Evolutionary conservation across 73 alveolate genomes (phyloP).

Genomic region (Tetrahymena borealis): DNA sequence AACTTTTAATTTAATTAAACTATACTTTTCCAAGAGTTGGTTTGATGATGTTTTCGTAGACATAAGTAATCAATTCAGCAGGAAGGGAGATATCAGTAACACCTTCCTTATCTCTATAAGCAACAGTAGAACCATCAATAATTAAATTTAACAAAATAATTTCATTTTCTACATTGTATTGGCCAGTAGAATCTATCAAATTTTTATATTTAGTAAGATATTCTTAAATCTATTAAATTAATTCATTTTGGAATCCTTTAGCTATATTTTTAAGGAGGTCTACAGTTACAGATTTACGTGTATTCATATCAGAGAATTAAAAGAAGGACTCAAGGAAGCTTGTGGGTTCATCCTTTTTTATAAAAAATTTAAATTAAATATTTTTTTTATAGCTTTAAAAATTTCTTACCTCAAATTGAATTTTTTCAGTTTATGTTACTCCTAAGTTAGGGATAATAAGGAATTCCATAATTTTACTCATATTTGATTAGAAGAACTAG

Average conservation of each 20-base stretch:
- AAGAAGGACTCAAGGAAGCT: conserved; percentile 24
- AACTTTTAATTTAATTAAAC: background rate
- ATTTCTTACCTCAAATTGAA: conserved; percentile 1
- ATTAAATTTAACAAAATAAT: conserved; percentile 17
- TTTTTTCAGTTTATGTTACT: background rate
- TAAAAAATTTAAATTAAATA: background rate
- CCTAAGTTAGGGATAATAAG: conserved; percentile 9
- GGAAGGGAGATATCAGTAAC: conserved; percentile 3
- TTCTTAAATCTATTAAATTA: conserved; percentile 1
- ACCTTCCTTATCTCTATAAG: conserved; percentile 30
- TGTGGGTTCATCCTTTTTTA: conserved; percentile 20
- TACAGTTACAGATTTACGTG: conserved; percentile 25
- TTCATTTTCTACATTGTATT: conserved; percentile 8
- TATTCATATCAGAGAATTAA: conserved; percentile 12
- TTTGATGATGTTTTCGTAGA: conserved; percentile 11
- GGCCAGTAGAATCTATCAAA: conserved; percentile 5
- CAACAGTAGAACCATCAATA: conserved; percentile 24
- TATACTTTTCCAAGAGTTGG: conserved; percentile 6
- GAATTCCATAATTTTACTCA: background rate
- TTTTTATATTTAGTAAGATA: background rate
- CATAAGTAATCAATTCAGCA: background rate
- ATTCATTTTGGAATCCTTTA: background rate
- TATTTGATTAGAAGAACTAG: conserved; percentile 2
- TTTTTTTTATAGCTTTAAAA: background rate
- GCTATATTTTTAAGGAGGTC: conserved; percentile 27